Conservation (phyloP, 192 early-diverging fungal genomes). For the Obelidium mucronatum region DNA sequence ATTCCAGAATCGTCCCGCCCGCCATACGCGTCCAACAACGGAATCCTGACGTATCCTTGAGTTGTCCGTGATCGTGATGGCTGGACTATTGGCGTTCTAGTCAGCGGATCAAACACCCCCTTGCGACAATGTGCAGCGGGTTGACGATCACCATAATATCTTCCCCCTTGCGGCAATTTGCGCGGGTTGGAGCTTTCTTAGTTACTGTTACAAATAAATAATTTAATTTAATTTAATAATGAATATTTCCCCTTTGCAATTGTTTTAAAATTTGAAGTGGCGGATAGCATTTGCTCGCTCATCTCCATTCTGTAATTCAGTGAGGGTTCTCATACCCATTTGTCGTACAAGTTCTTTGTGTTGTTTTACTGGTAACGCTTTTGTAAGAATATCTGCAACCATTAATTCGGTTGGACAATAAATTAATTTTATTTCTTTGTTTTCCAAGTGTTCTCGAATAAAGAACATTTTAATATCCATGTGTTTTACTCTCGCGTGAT, state of each 20-base stretch:
- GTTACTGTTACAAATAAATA: too few relatives aligned
- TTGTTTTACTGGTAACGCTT: background rate
- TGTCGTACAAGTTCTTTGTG: background rate
- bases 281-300: background rate
- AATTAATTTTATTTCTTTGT: slow-evolving; percentile 11
- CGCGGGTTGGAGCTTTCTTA: background rate
- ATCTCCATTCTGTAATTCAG: background rate
- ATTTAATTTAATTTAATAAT: background rate
- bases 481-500: slow-evolving; percentile 42
- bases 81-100: too few relatives aligned
- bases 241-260: background rate
- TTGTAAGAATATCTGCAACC: background rate
- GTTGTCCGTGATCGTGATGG: too few relatives aligned
- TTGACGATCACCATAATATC: background rate
- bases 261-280: background rate
- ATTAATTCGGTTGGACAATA: too few relatives aligned
- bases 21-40: too few relatives aligned
- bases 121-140: slow-evolving; percentile 1
- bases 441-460: slow-evolving; percentile 34
- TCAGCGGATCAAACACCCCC: slow-evolving; percentile 7
- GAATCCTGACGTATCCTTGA: too few relatives aligned
- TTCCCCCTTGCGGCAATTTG: slow-evolving; percentile 6
- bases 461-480: slow-evolving; percentile 47
- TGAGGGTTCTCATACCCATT: background rate
- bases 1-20: too few relatives aligned